Evolutionary conservation across 2,329 filamentous ascomycete species (phyloP).

Genomic region (Aspergillus fumigatus): DNA sequence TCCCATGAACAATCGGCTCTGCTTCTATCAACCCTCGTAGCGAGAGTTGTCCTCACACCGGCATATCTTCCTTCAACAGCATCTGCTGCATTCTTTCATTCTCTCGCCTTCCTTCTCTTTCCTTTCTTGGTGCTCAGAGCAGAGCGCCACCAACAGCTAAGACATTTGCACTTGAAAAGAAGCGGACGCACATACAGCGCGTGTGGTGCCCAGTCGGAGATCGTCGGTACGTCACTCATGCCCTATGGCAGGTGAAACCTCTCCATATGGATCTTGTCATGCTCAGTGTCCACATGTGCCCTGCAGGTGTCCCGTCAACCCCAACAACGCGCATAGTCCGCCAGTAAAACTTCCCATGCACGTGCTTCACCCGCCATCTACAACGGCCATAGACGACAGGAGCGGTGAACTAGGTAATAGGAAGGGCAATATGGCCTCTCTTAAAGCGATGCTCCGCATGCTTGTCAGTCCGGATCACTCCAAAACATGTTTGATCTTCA

Average conservation of each 20-base stretch:
- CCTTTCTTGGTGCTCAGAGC: not conserved
- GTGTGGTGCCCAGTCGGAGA: not conserved
- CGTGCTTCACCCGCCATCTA: slow-evolving; percentile 3
- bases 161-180: slow-evolving; percentile 1
- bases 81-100: not conserved
- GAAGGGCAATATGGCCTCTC: slow-evolving; percentile 7
- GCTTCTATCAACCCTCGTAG: not conserved
- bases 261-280: slow-evolving; percentile 17
- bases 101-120: not conserved
- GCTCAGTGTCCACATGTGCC: slow-evolving; percentile 14
- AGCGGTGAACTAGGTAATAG: slow-evolving; percentile 23
- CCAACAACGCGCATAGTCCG: slow-evolving; percentile 17
- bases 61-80: not conserved
- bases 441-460: slow-evolving; percentile 18
- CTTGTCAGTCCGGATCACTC: slow-evolving; percentile 8
- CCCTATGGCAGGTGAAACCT: slow-evolving; percentile 16
- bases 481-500: slow-evolving; percentile 4
- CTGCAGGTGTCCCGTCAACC: slow-evolving; percentile 25
- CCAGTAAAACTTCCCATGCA: slow-evolving; percentile 7
- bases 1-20: not conserved
- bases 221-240: slow-evolving; percentile 7
- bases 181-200: not conserved
- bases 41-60: not conserved
- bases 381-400: slow-evolving; percentile 7
- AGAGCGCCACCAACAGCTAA: not conserved